These are phyloP conservation scores for Diutina catenulata DNA, from an alignment of 1,139 yeast genomes.

Conservation along the genomic window DNA sequence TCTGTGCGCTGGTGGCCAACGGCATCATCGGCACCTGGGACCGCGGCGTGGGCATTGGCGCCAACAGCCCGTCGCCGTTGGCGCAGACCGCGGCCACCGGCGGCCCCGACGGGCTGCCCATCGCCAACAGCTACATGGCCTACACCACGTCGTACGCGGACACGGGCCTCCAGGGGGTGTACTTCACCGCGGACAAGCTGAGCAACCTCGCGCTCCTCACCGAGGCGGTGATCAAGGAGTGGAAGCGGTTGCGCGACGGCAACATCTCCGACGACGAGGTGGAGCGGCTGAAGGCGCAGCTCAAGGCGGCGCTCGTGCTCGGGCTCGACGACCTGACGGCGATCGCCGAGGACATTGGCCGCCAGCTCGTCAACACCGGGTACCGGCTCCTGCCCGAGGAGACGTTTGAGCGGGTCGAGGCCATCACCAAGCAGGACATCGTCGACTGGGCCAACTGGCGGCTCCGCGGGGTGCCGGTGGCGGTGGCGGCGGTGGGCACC, in stretches of 20 bases:
- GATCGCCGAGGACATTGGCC: conserved; percentile 94
- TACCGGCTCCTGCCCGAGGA: conserved; percentile 84
- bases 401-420: conserved; percentile 74
- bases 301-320: conserved; percentile 80
- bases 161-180: conserved; percentile 96
- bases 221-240: conserved; percentile 71
- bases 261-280: conserved; percentile 75
- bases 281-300: conserved; percentile 86
- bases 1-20: conserved; percentile 90
- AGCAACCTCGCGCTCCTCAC: conserved; percentile 56
- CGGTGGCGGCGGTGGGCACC: conserved; percentile 85
- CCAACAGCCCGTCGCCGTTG: conserved; percentile 64
- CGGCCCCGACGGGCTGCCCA: conserved; percentile 35
- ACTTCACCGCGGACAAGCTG: conserved; percentile 70
- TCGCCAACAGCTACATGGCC: conserved; percentile 92
- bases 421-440: conserved; percentile 69
- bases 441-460: conserved; percentile 82
- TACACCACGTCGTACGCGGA: conserved; percentile 96
- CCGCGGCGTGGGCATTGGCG: conserved; percentile 71
- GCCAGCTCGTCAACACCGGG: conserved; percentile 94
- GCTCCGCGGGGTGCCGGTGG: conserved; percentile 67
- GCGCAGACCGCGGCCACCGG: conserved; percentile 67
- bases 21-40: conserved; percentile 98
- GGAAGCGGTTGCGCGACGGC: conserved; percentile 77
- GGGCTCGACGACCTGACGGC: conserved; percentile 94